Evolutionary conservation across 2,329 filamentous ascomycete genomes (phyloP).

Genomic region (Ophiocordyceps unilateralis): DNA sequence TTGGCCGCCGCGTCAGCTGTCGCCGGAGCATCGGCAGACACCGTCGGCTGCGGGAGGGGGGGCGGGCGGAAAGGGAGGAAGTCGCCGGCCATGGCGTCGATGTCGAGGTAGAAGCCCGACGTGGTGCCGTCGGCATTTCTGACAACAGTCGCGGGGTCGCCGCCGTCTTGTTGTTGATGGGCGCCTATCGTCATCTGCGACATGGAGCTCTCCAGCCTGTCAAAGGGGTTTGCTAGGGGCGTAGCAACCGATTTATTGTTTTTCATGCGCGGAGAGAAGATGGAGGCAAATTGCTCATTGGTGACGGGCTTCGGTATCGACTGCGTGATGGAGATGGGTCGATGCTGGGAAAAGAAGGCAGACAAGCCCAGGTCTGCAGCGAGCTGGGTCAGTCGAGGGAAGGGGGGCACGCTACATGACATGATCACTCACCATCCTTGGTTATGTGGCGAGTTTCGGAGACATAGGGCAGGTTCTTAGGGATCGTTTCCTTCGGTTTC

Average conservation of each 20-base stretch:
- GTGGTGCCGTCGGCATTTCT: constrained; percentile 38
- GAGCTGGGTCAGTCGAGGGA: background rate
- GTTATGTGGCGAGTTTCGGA: constrained; percentile 59
- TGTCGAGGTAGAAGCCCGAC: constrained; percentile 44
- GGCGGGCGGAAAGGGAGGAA: constrained; percentile 74
- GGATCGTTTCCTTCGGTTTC: constrained; percentile 35
- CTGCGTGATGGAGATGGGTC: constrained; percentile 77
- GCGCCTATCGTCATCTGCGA: constrained; percentile 30
- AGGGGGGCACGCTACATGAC: too few relatives aligned
- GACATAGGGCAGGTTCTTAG: constrained; percentile 51
- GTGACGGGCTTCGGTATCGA: constrained; percentile 58
- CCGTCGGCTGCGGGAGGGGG: constrained; percentile 50
- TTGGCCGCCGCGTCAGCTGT: constrained; percentile 18
- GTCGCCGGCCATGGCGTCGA: constrained; percentile 50
- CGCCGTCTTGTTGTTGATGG: constrained; percentile 22
- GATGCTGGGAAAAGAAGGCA: constrained; percentile 89
- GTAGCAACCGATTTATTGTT: constrained; percentile 44
- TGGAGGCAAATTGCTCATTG: constrained; percentile 62
- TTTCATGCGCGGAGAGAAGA: constrained; percentile 49
- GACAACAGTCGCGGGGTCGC: constrained; percentile 32
- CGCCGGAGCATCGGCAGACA: constrained; percentile 9
- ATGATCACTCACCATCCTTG: constrained; percentile 38
- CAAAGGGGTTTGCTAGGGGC: constrained; percentile 43
- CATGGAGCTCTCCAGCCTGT: constrained; percentile 42
- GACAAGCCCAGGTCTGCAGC: constrained; percentile 65